phyloP scores from a whole-genome alignment of 2,329 filamentous ascomycete species.

The Pezicula neosporulosa region DNA sequence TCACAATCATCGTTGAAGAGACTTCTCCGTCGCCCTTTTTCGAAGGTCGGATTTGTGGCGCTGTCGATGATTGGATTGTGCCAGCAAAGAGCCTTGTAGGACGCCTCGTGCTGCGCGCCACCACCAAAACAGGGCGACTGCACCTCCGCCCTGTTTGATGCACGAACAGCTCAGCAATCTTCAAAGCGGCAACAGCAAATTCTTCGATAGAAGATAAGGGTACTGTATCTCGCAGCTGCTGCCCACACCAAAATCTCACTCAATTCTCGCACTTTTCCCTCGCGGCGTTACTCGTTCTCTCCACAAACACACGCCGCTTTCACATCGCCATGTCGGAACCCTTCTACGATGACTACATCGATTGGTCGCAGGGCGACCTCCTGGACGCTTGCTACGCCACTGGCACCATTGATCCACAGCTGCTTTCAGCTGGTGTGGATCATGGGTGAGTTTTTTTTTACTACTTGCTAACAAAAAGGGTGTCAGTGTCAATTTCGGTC shows the following conservation, averaged over 20 bases:
- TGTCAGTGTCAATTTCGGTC: slow-evolving; percentile 8
- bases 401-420: not conserved
- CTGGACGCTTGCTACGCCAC: slow-evolving; percentile 14
- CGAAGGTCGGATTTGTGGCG: no score
- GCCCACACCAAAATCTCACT: not conserved
- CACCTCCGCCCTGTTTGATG: no score
- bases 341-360: slow-evolving; percentile 1
- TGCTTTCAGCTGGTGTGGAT: slow-evolving; percentile 5
- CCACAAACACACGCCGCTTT: slow-evolving; percentile 13
- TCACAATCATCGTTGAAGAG: no score
- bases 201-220: no score
- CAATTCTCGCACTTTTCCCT: not conserved
- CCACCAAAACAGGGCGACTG: no score
- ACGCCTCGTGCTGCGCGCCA: no score
- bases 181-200: no score
- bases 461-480: slow-evolving; percentile 21
- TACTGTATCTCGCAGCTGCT: no score
- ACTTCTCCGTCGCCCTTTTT: no score
- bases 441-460: slow-evolving; percentile 20
- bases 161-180: no score
- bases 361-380: slow-evolving; percentile 12
- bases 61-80: no score
- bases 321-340: slow-evolving; percentile 11
- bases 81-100: no score
- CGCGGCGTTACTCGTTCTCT: not conserved